Evolutionary conservation across 2,329 filamentous ascomycete genomes (phyloP).

Genomic region (Zalaria sp.): DNA sequence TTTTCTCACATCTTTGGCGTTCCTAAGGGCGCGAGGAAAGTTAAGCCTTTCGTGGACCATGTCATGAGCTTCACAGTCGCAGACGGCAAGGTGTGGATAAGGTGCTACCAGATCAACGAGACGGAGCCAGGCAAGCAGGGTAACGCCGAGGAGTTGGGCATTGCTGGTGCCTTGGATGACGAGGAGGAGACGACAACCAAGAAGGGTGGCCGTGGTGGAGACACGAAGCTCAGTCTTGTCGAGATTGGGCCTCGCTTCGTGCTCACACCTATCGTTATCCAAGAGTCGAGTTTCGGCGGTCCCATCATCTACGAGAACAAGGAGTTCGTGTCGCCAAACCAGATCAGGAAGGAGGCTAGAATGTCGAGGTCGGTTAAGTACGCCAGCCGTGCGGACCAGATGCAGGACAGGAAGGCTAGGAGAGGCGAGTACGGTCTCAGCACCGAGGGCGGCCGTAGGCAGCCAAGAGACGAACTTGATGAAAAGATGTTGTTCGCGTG

Average conservation of each 20-base stretch:
- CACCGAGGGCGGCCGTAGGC: constrained; percentile 48
- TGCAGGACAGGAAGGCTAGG: constrained; percentile 58
- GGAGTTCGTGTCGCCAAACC: constrained; percentile 93
- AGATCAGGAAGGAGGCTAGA: constrained; percentile 71
- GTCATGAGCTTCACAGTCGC: constrained; percentile 85
- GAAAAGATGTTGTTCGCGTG: constrained; percentile 62
- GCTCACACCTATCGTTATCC: constrained; percentile 84
- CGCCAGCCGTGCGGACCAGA: constrained; percentile 60
- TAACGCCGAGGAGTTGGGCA: constrained; percentile 6
- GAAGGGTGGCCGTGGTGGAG: constrained; percentile 31
- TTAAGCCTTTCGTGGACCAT: constrained; percentile 92
- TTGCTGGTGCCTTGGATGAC: constrained; percentile 13
- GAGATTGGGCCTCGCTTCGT: constrained; percentile 93
- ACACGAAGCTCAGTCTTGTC: constrained; percentile 68
- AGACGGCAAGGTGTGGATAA: constrained; percentile 90
- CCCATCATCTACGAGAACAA: constrained; percentile 98
- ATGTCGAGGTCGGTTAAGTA: constrained; percentile 64
- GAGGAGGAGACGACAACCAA: constrained; percentile 18
- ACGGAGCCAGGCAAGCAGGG: constrained; percentile 47
- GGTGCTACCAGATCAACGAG: constrained; percentile 87
- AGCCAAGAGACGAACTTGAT: constrained; percentile 57
- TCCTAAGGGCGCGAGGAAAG: constrained; percentile 71
- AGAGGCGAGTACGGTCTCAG: constrained; percentile 64
- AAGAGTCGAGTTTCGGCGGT: constrained; percentile 88
- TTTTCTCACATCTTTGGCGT: constrained; percentile 86